A percentile compares a stretch with the other conserved stretches of the same genome.
Evolutionary conservation across 805 yeast genomes (phyloP).

Genomic region (Sugiyamaella lignohabitans): DNA sequence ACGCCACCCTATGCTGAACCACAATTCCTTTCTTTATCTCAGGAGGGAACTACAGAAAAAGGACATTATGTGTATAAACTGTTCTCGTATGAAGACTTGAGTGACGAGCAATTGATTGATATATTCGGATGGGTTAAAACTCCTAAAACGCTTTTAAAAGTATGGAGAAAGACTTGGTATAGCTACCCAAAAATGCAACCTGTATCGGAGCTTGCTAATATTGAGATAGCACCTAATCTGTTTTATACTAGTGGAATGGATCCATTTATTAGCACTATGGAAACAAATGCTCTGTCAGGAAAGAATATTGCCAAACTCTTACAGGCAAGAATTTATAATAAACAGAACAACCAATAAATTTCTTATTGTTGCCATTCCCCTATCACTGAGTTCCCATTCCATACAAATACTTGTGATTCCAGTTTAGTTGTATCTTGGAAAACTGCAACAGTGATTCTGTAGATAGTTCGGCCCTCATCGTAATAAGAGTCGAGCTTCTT

Average conservation of each 20-base stretch:
- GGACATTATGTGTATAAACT: constrained; percentile 38
- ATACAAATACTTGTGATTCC: constrained; percentile 8
- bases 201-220: constrained; percentile 24
- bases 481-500: constrained; percentile 6
- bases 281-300: constrained; percentile 44
- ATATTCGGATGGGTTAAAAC: constrained; percentile 22
- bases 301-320: constrained; percentile 38
- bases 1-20: constrained; percentile 4
- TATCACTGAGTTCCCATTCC: constrained; percentile 16
- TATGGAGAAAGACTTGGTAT: constrained; percentile 37
- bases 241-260: constrained; percentile 45
- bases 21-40: constrained; percentile 11
- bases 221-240: constrained; percentile 30
- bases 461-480: constrained; percentile 14
- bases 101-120: constrained; percentile 17
- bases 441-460: constrained; percentile 2
- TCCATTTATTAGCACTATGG: constrained; percentile 45
- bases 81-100: constrained; percentile 31
- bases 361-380: constrained; percentile 13
- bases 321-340: background rate
- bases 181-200: constrained; percentile 41
- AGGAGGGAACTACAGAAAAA: constrained; percentile 8
- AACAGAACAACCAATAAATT: background rate
- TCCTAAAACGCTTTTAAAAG: constrained; percentile 21
- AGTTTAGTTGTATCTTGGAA: background rate